Evolutionary conservation across 2,329 filamentous ascomycete species (phyloP).

Genomic region (Dothideomycetes sp.): DNA sequence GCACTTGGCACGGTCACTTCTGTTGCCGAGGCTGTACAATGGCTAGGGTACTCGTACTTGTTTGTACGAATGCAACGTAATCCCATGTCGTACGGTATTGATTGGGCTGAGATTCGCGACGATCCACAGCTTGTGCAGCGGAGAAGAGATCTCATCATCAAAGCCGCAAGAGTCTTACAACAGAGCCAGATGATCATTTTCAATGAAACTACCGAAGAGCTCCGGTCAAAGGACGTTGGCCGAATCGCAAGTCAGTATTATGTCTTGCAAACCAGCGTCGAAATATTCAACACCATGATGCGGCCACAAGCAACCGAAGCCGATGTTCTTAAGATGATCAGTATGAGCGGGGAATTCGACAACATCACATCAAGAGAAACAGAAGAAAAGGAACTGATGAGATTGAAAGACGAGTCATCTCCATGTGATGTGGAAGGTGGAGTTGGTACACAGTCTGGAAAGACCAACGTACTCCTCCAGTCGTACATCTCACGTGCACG

Average conservation of each 20-base stretch:
- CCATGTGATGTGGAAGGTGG: slow-evolving; percentile 69
- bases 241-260: slow-evolving; percentile 97
- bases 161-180: slow-evolving; percentile 78
- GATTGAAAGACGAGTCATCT: slow-evolving; percentile 58
- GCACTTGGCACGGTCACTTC: slow-evolving; percentile 90
- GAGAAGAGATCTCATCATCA: slow-evolving; percentile 73
- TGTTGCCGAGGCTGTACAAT: slow-evolving; percentile 84
- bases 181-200: slow-evolving; percentile 98
- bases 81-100: slow-evolving; percentile 85
- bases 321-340: slow-evolving; percentile 91
- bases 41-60: slow-evolving; percentile 95
- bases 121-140: slow-evolving; percentile 81
- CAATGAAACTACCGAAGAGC: slow-evolving; percentile 86
- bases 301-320: slow-evolving; percentile 72
- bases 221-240: slow-evolving; percentile 88
- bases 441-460: slow-evolving; percentile 61
- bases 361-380: slow-evolving; percentile 88
- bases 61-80: slow-evolving; percentile 95
- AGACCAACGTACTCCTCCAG: slow-evolving; percentile 92
- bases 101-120: slow-evolving; percentile 81
- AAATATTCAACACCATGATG: slow-evolving; percentile 97
- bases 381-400: slow-evolving; percentile 76
- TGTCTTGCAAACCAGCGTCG: slow-evolving; percentile 82
- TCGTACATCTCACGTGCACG: slow-evolving; percentile 83
- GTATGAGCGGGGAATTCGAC: slow-evolving; percentile 95